Base-by-base conservation (phyloP, 495 filamentous ascomycete genomes). In the Aspergillus kassunensis region DNA sequence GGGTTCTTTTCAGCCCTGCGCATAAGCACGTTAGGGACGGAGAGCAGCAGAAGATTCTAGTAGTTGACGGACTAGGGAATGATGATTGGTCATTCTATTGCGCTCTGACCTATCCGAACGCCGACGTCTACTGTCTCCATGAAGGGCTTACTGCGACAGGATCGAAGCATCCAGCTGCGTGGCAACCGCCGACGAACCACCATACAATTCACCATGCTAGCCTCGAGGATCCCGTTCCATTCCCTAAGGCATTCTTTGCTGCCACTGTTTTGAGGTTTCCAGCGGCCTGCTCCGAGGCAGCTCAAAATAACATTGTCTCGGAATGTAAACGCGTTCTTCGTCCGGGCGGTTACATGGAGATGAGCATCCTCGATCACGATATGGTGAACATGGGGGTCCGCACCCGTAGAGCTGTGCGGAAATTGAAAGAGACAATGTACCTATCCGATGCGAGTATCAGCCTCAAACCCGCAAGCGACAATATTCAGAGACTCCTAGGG, bases 11-110 rank as follows among this genome's bases (percentile, higher is more conserved):
- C 70, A 95, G 89, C 58, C 93, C 95, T 4, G 89, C 90, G 15
- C 87, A 95, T 50, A 85, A 87, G 20, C 86, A 89, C 46, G 79
- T 96, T 30, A 82, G 83, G 33, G 77, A 80, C 6, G 84, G 70
- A 25, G 66, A 71, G 9, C 71, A 82, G 24, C 78, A 83, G 25
- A 68, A 80, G 18, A 79, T 99, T 27, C 79, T 99, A 13, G 87
- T 99, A 18, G 79, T 99, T 34, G 93, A 99, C 66, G 95, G 95
- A 10, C 81, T 98, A 24, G 88, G 86, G 41, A 89, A 84, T 54
- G 84, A 93, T 58, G 95, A 99, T 66, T 99, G 95, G 95, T 96
- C 91, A 3, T 97, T 95, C 70, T 98, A 96, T 66, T 91, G 88
- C 43, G 90, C 93, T 12, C 79, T 96, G 63, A 95, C 91, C 2